Evolutionary conservation across 2,329 filamentous ascomycete genomes (phyloP).

Genomic region (Ceratocystis huliohia): DNA sequence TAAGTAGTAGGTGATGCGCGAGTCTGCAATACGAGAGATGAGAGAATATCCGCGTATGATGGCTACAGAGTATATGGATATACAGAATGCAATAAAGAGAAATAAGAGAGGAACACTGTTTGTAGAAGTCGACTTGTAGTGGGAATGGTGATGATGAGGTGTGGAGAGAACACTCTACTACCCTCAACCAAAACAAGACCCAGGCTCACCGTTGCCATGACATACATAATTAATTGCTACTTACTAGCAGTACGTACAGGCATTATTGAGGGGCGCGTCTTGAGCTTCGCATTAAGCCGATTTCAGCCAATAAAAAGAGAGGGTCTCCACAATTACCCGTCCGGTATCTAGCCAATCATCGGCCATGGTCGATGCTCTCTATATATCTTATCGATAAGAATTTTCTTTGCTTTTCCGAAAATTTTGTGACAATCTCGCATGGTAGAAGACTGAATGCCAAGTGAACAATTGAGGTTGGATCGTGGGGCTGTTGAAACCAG

Average conservation of each 20-base stretch:
- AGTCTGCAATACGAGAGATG: too few relatives aligned
- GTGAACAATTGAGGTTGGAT: conserved; percentile 3
- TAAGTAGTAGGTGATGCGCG: too few relatives aligned
- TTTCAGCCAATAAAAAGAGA: conserved; percentile 7
- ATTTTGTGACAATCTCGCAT: conserved; percentile 15
- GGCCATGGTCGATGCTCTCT: neutral
- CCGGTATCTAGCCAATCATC: conserved; percentile 9
- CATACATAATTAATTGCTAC: too few relatives aligned
- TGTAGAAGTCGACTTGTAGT: neutral
- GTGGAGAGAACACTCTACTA: too few relatives aligned
- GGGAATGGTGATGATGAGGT: neutral
- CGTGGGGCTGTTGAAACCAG: conserved; percentile 12
- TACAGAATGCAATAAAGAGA: neutral
- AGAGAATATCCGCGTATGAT: too few relatives aligned
- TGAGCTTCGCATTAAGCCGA: neutral
- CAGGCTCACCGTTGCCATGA: too few relatives aligned
- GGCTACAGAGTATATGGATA: too few relatives aligned
- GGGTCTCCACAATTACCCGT: neutral
- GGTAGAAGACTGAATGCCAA: too few relatives aligned
- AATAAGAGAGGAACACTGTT: neutral
- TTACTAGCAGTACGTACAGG: too few relatives aligned
- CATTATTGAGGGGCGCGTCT: too few relatives aligned
- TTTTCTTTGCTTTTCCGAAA: conserved; percentile 15
- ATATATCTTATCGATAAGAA: conserved; percentile 18
- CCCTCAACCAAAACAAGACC: neutral